Percentiles rank a stretch among this genome's conserved stretches.
Evolutionary conservation across 1,284 basidiomycete species (phyloP).

Genomic region (Cutaneotrichosporon sp.): DNA sequence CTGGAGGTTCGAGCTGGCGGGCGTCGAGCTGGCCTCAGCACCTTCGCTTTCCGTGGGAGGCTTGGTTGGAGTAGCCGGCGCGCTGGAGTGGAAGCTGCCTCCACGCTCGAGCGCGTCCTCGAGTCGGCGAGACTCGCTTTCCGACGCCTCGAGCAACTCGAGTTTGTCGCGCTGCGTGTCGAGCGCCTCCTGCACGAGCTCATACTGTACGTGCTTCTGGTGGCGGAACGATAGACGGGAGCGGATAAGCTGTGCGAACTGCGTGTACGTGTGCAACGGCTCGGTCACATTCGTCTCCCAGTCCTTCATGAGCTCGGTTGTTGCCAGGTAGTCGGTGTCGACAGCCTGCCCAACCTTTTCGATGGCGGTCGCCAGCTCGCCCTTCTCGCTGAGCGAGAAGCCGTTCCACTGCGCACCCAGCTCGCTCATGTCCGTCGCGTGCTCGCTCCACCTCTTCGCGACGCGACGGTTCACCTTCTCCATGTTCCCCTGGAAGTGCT

Average conservation of each 20-base stretch:
- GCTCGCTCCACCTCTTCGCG: conserved; percentile 92
- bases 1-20: background rate
- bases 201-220: conserved; percentile 96
- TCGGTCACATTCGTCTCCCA: conserved; percentile 93
- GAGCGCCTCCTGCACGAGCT: conserved; percentile 89
- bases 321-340: conserved; percentile 90
- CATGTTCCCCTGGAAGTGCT: conserved; percentile 85
- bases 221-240: conserved; percentile 91
- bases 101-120: conserved; percentile 72
- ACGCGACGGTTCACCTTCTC: conserved; percentile 91
- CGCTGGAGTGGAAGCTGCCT: conserved; percentile 27
- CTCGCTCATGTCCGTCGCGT: conserved; percentile 86
- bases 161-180: conserved; percentile 83
- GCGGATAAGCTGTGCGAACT: conserved; percentile 93
- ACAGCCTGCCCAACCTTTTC: conserved; percentile 77
- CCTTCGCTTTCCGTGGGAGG: background rate
- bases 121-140: conserved; percentile 82
- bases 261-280: conserved; percentile 91
- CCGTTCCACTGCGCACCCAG: conserved; percentile 94
- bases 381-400: conserved; percentile 72
- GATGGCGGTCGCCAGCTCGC: conserved; percentile 44
- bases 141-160: conserved; percentile 87
- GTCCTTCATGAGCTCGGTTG: conserved; percentile 80
- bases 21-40: background rate
- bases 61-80: background rate